Evolutionary conservation across 1,284 basidiomycete genomes (phyloP), one percentile per base, ranked within the genome.

Genomic region (Moesziomyces parantarcticus): DNA sequence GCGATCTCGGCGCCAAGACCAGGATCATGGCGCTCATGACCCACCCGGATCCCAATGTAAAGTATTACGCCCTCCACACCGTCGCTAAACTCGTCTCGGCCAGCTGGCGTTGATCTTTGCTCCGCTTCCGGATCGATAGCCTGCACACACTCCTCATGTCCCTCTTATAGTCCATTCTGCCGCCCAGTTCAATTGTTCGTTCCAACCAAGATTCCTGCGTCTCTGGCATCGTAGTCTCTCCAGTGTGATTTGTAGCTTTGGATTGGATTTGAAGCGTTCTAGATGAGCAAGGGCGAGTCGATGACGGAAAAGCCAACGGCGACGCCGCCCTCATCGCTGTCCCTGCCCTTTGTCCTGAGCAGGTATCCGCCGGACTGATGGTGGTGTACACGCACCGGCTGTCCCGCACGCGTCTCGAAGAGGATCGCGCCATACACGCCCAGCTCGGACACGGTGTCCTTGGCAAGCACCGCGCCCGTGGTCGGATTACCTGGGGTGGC

Each of bases 11-110:
- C 29, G 96, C 90, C 13, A 99, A 99, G 86, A 90, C 89, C 8
- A 88, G 90, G 23, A 92, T 95, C 14, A 97, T 99, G 93, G 91
- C 96, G 78, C 88, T 99, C 58, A 95, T 99, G 92, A 89, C 90
- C 5, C 92, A 97, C 84, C 86, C 89, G 34, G 90, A 96, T 84
- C 86, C 92, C 25, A 92, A 98, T 80, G 94, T 98, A 58, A 89
- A 93, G 76, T 98, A 97, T 86, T 90, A 91, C 67, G 93, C 95
- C 5, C 86, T 98, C 23, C 66, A 77, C 45, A 76, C 81, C 23
- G 75, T 81, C 44, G 66, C 62, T 16, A 66, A 69, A 46, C 64
- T 83, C 39, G 78, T 83, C 6, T 75, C 69, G 8, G 76, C 78
- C 44, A 81, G 80, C 48, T 83, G 81, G 81, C 58, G 74, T 22